Base-by-base conservation (phyloP, 2,329 filamentous ascomycete species). In the Curvularia spicifera region DNA sequence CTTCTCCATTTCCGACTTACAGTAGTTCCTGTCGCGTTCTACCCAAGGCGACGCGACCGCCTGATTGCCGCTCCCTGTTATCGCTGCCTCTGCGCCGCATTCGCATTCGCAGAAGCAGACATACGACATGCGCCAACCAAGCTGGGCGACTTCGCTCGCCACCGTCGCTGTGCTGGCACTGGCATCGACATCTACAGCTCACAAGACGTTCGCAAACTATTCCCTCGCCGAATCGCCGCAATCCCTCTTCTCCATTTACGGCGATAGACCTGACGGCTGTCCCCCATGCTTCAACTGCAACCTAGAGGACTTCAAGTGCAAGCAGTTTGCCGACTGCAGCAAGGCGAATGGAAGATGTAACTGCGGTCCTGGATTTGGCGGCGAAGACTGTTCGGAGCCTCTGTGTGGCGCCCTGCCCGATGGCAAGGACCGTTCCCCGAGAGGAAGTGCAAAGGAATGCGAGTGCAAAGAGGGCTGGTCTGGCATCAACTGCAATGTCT, bases 271-370 rank as follows among this genome's bases (percentile, higher is more conserved):
- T 6, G 85, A 85, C 63, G 87, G 89, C 70, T 95, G 91, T 74
- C 91, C 91, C 52, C 91, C 91, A 71, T 95, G 95, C 82, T 99
- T 99, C 84, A 98, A 99, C 85, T 99, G 95, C 81, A 90, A 97
- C 57, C 86, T 99, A 15, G 93, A 95, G 28, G 91, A 91, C 62
- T 96, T 97, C 77, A 88, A 87, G 62, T 99, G 95, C 78, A 88
- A 91, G 62, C 95, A 99, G 79, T 99, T 90, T 75, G 90, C 93
- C 35, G 84, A 87, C 33, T 99, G 95, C 78, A 96, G 95, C 77
- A 87, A 89, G 71, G 93, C 88, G 72, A 96, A 92, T 70, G 95
- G 95, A 49, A 93, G 96, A 82, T 99, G 95, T 79, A 85, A 89
- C 59, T 99, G 95, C 76, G 93, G 94, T 8, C 84, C 91, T 18